phyloP scores from a whole-genome alignment of 2,329 filamentous ascomycete species.

The Madurella mycetomatis region DNA sequence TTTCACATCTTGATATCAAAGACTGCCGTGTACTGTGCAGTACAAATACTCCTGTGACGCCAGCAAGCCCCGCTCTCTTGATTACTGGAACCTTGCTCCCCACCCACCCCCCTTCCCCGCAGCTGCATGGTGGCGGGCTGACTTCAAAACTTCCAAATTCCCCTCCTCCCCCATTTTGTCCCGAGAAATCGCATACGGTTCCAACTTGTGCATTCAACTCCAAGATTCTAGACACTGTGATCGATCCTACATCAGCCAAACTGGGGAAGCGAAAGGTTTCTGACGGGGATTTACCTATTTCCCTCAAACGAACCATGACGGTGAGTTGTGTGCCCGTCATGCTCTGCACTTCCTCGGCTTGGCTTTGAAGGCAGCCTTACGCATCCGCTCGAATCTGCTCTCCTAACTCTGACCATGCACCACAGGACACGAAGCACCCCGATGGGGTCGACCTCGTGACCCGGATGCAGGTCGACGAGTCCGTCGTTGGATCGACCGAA shows the following conservation, averaged over 20 bases:
- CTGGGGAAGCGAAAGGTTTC: conserved; percentile 67
- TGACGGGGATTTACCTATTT: conserved; percentile 52
- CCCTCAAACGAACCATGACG: conserved; percentile 57
- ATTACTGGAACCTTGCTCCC: too few relatives aligned
- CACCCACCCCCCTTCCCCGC: too few relatives aligned
- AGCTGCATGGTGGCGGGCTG: too few relatives aligned
- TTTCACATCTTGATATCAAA: too few relatives aligned
- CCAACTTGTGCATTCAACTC: neutral
- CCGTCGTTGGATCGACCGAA: conserved; percentile 48
- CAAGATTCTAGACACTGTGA: neutral
- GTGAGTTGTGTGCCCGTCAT: conserved; percentile 40
- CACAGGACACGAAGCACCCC: conserved; percentile 47
- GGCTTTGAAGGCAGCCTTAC: too few relatives aligned
- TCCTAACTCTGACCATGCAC: conserved; percentile 4
- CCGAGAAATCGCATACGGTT: neutral
- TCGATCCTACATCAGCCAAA: conserved; percentile 36
- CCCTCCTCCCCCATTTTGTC: too few relatives aligned
- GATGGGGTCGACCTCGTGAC: conserved; percentile 59
- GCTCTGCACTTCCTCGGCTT: neutral
- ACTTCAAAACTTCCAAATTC: too few relatives aligned
- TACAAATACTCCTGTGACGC: too few relatives aligned
- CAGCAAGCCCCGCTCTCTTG: too few relatives aligned
- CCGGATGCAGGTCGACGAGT: conserved; percentile 62
- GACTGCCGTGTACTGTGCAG: too few relatives aligned
- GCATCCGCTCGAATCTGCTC: too few relatives aligned